A percentile compares a stretch with the other conserved stretches of the same genome.
These are phyloP conservation scores for Nigrospora oryzae DNA, from an alignment of 2,329 filamentous ascomycete genomes.

Conservation along the genomic window DNA sequence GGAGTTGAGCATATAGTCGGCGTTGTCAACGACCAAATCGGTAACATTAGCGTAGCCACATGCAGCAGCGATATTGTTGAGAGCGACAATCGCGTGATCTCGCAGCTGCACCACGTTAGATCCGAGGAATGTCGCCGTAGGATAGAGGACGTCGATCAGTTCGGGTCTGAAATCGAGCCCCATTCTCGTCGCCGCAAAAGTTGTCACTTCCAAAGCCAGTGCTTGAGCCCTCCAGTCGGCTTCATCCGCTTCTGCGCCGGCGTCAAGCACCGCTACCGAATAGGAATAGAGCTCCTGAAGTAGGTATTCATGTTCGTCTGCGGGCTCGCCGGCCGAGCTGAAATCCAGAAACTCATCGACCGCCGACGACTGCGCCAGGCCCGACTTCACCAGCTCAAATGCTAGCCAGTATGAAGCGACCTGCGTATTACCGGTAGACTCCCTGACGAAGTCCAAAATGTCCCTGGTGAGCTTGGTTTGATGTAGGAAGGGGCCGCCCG, in stretches of 20 bases:
- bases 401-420: slow-evolving; percentile 75
- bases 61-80: slow-evolving; percentile 69
- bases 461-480: slow-evolving; percentile 53
- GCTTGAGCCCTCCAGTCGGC: slow-evolving; percentile 67
- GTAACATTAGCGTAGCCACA: slow-evolving; percentile 70
- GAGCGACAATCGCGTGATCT: slow-evolving; percentile 70
- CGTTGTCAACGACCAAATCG: slow-evolving; percentile 79
- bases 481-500: slow-evolving; percentile 47
- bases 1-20: slow-evolving; percentile 93
- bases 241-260: slow-evolving; percentile 37
- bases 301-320: slow-evolving; percentile 34
- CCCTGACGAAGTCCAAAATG: slow-evolving; percentile 55
- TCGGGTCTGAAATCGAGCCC: slow-evolving; percentile 68
- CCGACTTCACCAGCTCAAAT: slow-evolving; percentile 59
- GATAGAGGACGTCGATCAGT: slow-evolving; percentile 85
- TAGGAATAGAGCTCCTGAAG: slow-evolving; percentile 62
- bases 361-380: slow-evolving; percentile 39
- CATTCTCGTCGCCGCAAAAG: slow-evolving; percentile 63
- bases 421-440: slow-evolving; percentile 47
- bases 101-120: slow-evolving; percentile 61
- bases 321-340: slow-evolving; percentile 26
- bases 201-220: slow-evolving; percentile 71
- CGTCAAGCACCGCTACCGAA: slow-evolving; percentile 53
- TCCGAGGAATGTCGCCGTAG: slow-evolving; percentile 80
- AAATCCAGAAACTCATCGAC: slow-evolving; percentile 61